Base-by-base conservation (phyloP, 495 filamentous ascomycete species). In the Neurospora tetraspora region DNA sequence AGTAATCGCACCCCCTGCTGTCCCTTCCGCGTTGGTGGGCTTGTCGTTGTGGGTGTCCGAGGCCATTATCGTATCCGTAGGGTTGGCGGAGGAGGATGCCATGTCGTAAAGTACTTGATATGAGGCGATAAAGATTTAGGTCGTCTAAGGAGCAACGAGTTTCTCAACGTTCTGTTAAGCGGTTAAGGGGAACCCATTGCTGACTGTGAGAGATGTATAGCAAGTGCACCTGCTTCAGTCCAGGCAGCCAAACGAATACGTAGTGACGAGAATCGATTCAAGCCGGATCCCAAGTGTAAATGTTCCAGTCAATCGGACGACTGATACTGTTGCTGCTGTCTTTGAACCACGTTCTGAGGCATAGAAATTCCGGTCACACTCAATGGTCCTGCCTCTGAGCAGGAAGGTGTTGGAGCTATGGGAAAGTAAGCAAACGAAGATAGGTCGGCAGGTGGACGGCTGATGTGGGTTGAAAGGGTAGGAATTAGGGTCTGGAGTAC, bases 11-110 rank as follows among this genome's bases (percentile, higher is more conserved):
- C 77, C 74, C 10, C 72, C 72, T 59, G 74, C 73, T 36, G 77
- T 76, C 47, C 69, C 61, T 70, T 81, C 80, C 20, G 80, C 81
- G 72, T 78, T 74, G n/a, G 59, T 23, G 59, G 34, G 71, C 16
- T 36, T 73, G 47, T 79, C 76, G 72, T 69, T 77, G 77, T 14
- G 83, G 81, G 73, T 78, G 78, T 74, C 82, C 76, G 78, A 78
- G 14, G 76, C 78, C 78, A 81, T 81, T 59, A 81, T 79, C 70
- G 79, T 80, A 73, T 81, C 78, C 34, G 76, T 71, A 6, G 78
- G 74, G 39, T 77, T 85, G 61, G 79, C 79, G 11, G 83, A 82
- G 37, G 80, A 79, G 1, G 81, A 79, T 20, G 83, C 83, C 84
- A 86, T 87, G 34, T 43, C 77, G 45, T 7, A 59, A 27, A 27